Evolutionary conservation across 2,329 filamentous ascomycete species (phyloP), one percentile per base, ranked within the genome.

Genomic region (Colletotrichum sp.): DNA sequence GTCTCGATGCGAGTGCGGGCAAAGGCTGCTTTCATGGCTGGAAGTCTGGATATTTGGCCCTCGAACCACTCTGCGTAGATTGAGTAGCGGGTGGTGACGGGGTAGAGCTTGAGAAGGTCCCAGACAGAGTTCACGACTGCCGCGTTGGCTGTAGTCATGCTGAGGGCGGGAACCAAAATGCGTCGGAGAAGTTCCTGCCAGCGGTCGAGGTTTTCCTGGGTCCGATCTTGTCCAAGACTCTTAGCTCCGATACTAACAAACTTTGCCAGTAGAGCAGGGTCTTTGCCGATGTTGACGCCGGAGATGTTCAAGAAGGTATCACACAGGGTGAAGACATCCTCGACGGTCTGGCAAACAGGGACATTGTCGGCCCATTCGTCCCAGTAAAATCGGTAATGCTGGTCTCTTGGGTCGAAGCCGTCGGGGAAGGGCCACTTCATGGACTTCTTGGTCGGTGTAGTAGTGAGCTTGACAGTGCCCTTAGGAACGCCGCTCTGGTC

Each of bases 341-440:
- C 95, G 8, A 98, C 92, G 3, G 89, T 94, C 83, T 98, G 96
- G 82, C 97, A 99, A 24, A 98, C 87, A 1, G 97, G 98, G 62
- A 99, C 90, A 78, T 97, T 98, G 84, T 99, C 96, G 4, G 93
- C 90, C 97, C 97, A 99, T 80, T 99, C 97, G 75, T 98, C 96
- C 93, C 97, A 98, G 84, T 99, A 99, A 83, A 98, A 99, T 39
- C 94, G 92, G 83, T 98, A 99, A 68, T 94, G 91, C n/a, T 90
- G 90, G 24, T 93, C 93, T 71, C 93, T 93, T 30, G 92, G 92
- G 81, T 97, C 95, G 78, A 90, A 90, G 79, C 92, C 93, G 80
- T 98, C 96, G 7, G 95, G 92, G 80, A 94, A 93, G 6, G 96
- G 94, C 96, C 96, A 98, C 77, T 95, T 92, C 78, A 97, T 88